Evolutionary conservation across 176 grass and related monocot species (phyloP).

Genomic region (Typha latifolia): DNA sequence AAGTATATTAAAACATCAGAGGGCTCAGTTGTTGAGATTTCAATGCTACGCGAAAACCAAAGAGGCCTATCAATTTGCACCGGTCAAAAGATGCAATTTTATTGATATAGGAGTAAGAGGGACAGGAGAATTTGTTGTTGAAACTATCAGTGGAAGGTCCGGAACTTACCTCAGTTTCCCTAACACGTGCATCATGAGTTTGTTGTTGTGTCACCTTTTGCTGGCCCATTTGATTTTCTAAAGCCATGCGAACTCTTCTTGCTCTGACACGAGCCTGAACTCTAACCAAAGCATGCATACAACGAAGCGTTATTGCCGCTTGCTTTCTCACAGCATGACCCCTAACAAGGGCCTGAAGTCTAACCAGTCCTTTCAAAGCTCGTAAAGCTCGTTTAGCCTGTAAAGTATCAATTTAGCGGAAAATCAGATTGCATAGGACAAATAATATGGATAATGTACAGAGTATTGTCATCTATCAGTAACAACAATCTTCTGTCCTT

Average conservation of each 20-base stretch:
- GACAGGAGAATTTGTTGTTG: conserved; percentile 2
- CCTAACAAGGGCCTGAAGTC: conserved; percentile 90
- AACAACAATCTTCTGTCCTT: too few species aligned
- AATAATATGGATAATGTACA: too few species aligned
- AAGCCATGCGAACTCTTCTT: conserved; percentile 66
- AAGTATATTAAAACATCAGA: too few species aligned
- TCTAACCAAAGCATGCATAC: conserved; percentile 92
- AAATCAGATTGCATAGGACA: too few species aligned
- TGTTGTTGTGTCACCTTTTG: conserved; percentile 40
- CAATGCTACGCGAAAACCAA: too few species aligned
- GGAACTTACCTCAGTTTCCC: conserved; percentile 70
- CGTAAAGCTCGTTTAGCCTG: conserved; percentile 82
- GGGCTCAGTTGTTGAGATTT: too few species aligned
- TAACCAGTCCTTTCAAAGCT: conserved; percentile 84
- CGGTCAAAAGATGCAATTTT: neutral
- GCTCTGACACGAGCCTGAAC: conserved; percentile 89
- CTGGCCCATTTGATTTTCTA: conserved; percentile 72
- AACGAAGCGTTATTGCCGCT: conserved; percentile 75
- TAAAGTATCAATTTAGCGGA: neutral
- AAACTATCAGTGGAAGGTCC: neutral
- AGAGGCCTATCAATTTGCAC: too few species aligned
- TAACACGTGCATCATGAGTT: conserved; percentile 30
- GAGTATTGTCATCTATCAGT: too few species aligned
- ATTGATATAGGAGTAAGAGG: neutral
- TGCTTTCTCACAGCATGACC: conserved; percentile 97